These are phyloP conservation scores for Geotrichum fermentans DNA, from an alignment of 1,139 yeast genomes.

Conservation along the genomic window DNA sequence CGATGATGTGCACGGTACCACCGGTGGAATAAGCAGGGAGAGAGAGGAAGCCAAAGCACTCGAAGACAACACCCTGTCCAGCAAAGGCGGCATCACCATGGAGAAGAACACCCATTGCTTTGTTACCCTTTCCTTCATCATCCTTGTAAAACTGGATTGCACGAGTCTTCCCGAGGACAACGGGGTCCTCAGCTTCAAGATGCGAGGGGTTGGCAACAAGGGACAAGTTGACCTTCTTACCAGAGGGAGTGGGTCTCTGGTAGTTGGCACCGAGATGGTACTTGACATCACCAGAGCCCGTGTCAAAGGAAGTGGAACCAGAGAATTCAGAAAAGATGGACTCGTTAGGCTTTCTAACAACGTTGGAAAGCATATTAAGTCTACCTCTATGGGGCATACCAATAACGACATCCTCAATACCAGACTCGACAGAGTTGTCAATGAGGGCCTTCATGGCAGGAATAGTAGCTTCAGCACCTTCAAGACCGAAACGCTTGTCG, in stretches of 20 bases:
- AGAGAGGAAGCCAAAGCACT: slow-evolving; percentile 90
- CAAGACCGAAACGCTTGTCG: slow-evolving; percentile 97
- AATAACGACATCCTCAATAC: slow-evolving; percentile 91
- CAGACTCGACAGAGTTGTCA: slow-evolving; percentile 87
- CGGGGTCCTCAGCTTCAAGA: slow-evolving; percentile 98
- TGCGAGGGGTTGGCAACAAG: slow-evolving; percentile 98
- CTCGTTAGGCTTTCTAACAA: slow-evolving; percentile 97
- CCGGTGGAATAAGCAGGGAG: slow-evolving; percentile 96
- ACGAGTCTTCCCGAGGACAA: slow-evolving; percentile 95
- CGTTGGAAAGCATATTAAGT: slow-evolving; percentile 93
- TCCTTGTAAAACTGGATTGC: slow-evolving; percentile 90
- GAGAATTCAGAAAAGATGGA: slow-evolving; percentile 93
- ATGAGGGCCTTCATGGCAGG: slow-evolving; percentile 96
- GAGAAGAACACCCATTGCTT: slow-evolving; percentile 86
- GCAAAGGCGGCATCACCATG: slow-evolving; percentile 99
- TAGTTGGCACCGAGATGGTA: slow-evolving; percentile 99
- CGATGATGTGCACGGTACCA: slow-evolving; percentile 94
- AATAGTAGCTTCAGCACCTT: slow-evolving; percentile 94
- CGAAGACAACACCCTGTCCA: slow-evolving; percentile 98
- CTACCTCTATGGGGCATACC: slow-evolving; percentile 99
- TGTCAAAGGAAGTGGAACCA: slow-evolving; percentile 75
- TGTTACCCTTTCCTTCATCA: slow-evolving; percentile 74
- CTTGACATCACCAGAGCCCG: slow-evolving; percentile 97
- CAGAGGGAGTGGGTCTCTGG: slow-evolving; percentile 97
- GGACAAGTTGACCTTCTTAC: slow-evolving; percentile 91